Base-by-base conservation (phyloP, 2,329 filamentous ascomycete genomes). In the Alternaria dauci region DNA sequence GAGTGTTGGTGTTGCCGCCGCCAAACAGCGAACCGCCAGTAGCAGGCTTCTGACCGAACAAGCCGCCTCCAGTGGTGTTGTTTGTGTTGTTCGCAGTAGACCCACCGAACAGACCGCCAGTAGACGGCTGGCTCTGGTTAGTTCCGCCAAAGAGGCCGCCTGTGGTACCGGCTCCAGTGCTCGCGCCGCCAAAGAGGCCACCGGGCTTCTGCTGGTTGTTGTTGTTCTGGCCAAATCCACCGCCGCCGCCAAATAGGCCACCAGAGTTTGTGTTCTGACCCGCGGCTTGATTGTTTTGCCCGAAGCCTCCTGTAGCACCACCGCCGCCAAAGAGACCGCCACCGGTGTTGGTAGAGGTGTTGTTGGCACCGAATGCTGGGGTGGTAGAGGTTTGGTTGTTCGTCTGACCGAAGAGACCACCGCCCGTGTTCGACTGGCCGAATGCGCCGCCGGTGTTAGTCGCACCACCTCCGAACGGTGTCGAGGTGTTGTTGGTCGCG, bases 141-240 rank as follows among this genome's bases (percentile, higher is more conserved):
- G 65, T 53, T 52, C 71, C 66, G 71, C 86, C 86, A 57, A 89
- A 89, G 4, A 88, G 76, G 1, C 85, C 81, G 5, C 80, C 79
- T 12, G 80, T 71, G 34, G 79, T 72, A 30, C 75, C 67, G 28
- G 69, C 72, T 28, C 75, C 66, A 34, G 69, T 66, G 48, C 62
- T 67, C 7, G 64, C 56, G 23, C 63, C 58, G 25, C 77, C 77
- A 34, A 79, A 79, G 4, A 78, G 66, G 14, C 74, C 71, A 23
- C 71, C 71, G 12, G 82, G 80, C 62, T 84, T 78, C 51, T 74
- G 71, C 55, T 78, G 75, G 28, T 73, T 75, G 52, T 76, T 71
- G 42, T 74, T 74, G 58, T 73, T 75, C 26, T 75, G 69, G 5
- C 77, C 78, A 36, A 80, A 79, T 5, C 69, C 70, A 43, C 63